A percentile compares a stretch with the other conserved stretches of the same genome.
phyloP scores from a whole-genome alignment of 1,284 basidiomycete species.

The Boletus semigastroideus region DNA sequence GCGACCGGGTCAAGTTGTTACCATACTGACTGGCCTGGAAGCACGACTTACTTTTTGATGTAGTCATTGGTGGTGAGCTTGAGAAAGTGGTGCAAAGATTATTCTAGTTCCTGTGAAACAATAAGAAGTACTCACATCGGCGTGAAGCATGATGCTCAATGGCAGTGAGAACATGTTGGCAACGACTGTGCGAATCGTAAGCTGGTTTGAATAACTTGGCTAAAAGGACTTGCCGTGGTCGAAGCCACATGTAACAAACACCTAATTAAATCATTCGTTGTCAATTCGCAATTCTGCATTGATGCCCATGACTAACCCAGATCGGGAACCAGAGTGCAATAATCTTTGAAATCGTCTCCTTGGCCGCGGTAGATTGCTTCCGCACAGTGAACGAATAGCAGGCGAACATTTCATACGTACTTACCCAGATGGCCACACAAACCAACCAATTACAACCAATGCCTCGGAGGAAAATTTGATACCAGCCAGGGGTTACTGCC shows the following conservation, averaged over 20 bases:
- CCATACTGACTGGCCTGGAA: neutral
- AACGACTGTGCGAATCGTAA: conserved; percentile 40
- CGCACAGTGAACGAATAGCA: conserved; percentile 6
- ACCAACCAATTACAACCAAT: conserved; percentile 83
- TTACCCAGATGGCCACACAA: conserved; percentile 74
- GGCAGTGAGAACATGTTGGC: conserved; percentile 78
- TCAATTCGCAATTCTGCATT: neutral
- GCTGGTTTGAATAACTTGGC: neutral
- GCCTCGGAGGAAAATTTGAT: conserved; percentile 74
- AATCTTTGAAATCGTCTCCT: conserved; percentile 73
- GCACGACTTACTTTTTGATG: conserved; percentile 57
- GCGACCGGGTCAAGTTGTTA: neutral
- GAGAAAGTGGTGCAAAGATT: conserved; percentile 1
- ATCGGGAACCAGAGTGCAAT: conserved; percentile 76
- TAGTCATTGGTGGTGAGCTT: conserved; percentile 58
- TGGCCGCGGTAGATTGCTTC: conserved; percentile 72
- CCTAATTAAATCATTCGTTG: conserved; percentile 36
- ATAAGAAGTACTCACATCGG: conserved; percentile 44
- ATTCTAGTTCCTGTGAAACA: conserved; percentile 2
- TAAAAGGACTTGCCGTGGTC: conserved; percentile 58
- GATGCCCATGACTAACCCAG: conserved; percentile 46
- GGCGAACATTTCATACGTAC: conserved; percentile 20
- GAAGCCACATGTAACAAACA: conserved; percentile 70
- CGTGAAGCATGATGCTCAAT: conserved; percentile 71
- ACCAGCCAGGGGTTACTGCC: conserved; percentile 63